These are phyloP conservation scores for Delonix regia DNA, from an alignment of 306 rosid species.

Conservation along the genomic window DNA sequence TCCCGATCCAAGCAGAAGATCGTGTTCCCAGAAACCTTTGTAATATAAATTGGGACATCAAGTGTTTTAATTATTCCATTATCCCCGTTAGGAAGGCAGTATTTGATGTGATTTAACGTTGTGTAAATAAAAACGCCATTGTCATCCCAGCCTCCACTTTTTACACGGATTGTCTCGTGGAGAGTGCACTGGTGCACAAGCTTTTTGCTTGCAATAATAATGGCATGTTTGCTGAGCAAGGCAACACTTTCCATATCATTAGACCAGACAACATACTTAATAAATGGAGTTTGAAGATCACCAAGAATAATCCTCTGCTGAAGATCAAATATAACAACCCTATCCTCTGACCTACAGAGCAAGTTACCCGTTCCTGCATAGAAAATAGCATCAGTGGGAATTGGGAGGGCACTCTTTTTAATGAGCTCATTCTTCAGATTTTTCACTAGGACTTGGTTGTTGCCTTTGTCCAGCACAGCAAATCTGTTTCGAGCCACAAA, in stretches of 20 bases:
- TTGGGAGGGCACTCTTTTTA: slow-evolving; percentile 77
- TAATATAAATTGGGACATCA: slow-evolving; percentile 87
- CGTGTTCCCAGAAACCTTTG: slow-evolving; percentile 77
- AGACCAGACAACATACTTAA: slow-evolving; percentile 89
- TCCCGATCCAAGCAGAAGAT: slow-evolving; percentile 90
- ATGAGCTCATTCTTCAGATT: slow-evolving; percentile 76
- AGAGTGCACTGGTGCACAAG: slow-evolving; percentile 93
- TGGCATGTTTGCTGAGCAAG: slow-evolving; percentile 91
- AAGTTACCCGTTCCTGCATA: too few species aligned
- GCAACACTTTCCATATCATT: slow-evolving; percentile 88
- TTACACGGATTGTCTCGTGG: slow-evolving; percentile 93
- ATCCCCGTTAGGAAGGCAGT: too few species aligned
- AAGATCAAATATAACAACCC: slow-evolving; percentile 80
- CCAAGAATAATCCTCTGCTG: slow-evolving; percentile 80
- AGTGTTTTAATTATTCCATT: slow-evolving; percentile 88
- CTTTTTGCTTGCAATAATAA: slow-evolving; percentile 80
- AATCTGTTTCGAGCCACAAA: slow-evolving; percentile 91
- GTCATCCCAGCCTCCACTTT: slow-evolving; percentile 98
- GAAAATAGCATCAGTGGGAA: slow-evolving; percentile 79
- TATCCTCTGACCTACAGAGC: slow-evolving; percentile 85
- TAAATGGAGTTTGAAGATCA: slow-evolving; percentile 82
- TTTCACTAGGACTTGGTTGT: slow-evolving; percentile 70
- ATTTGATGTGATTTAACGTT: slow-evolving; percentile 84
- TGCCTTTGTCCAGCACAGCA: too few species aligned
- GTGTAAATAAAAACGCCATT: slow-evolving; percentile 90